Evolutionary conservation across 163 green algal genomes (phyloP), one percentile per base, ranked within the genome.

Genomic region (Prototheca cutis): DNA sequence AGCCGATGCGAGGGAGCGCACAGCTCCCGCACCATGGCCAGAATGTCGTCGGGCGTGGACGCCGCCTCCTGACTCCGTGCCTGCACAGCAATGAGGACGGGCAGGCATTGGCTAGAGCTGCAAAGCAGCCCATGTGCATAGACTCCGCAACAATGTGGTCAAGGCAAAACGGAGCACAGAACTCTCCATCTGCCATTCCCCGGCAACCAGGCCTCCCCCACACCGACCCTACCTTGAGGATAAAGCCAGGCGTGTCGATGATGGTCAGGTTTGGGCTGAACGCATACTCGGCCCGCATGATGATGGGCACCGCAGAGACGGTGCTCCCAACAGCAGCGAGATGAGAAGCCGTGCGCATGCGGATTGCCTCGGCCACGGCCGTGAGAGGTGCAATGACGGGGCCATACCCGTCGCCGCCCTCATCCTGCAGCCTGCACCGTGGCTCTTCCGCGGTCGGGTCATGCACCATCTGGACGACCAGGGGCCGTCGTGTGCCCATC

Each of bases 241-340:
- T 93, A 63, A 97, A 94, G 24, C 90, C 90, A 2, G 90, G 90
- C 0, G 88, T 97, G 70, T 97, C 90, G 30, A 97, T 89, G 64
- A 97, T 94, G 17, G 90, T 97, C 15, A 97, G 77, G 61, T 96
- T 97, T 36, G 90, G 85, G 66, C 84, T 94, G 70, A 82, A 91
- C 0, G 87, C 84, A 59, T 94, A 97, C 78, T 95, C 86, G 30
- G 78, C 78, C 4, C 87, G 75, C 86, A 97, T 92, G 33, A 96
- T 81, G 53, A 97, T 95, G 29, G 90, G 84, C 53, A 49, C 71
- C 94, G 95, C 34, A 73, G 79, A 91, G 13, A 97, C 90, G 10
- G 85, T 83, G 27, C 66, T 70, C 28, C 80, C 85, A 21, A 88
- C 62, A 63, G 82, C 72, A 2, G 66, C 58, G 45, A 97, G 74